phyloP scores from a whole-genome alignment of 1,284 basidiomycete genomes.

The Cutaneotrichosporon cutaneum region DNA sequence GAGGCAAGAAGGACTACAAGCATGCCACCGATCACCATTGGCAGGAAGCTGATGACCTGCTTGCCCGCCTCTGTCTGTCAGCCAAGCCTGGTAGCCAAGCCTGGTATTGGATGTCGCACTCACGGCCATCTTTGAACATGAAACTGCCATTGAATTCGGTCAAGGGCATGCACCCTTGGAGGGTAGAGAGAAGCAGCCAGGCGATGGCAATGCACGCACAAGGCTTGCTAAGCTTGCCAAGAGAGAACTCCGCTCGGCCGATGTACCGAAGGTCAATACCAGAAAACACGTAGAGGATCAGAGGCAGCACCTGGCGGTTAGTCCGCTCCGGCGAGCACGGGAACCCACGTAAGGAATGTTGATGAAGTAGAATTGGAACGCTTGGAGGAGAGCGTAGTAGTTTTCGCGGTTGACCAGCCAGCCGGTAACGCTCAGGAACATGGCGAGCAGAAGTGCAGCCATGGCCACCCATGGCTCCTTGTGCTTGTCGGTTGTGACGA shows the following conservation, averaged over 20 bases:
- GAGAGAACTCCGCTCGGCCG: constrained; percentile 4
- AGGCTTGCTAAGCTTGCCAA: constrained; percentile 4
- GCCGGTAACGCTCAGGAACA: not conserved
- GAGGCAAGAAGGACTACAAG: constrained; percentile 3
- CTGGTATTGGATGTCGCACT: not conserved
- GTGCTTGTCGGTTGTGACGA: constrained; percentile 38
- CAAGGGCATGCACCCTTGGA: constrained; percentile 1
- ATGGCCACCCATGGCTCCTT: constrained; percentile 46
- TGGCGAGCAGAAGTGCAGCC: constrained; percentile 35
- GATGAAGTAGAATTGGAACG: not conserved
- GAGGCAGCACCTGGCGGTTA: not conserved
- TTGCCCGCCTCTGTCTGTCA: not conserved
- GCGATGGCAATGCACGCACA: not conserved
- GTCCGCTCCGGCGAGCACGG: not conserved
- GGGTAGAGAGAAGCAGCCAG: not conserved
- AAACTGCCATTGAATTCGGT: not conserved
- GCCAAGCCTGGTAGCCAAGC: not conserved
- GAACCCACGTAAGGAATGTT: constrained; percentile 6
- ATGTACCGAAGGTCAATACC: not conserved
- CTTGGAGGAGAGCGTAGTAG: not conserved
- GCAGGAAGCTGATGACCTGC: constrained; percentile 4
- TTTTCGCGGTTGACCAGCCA: not conserved
- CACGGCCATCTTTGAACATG: not conserved
- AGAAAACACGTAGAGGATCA: constrained; percentile 5
- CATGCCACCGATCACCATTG: constrained; percentile 5